Evolutionary conservation across 768 basidiomycete species (phyloP), one percentile per base, ranked within the genome.

Genomic region (Suillus alpinus): DNA sequence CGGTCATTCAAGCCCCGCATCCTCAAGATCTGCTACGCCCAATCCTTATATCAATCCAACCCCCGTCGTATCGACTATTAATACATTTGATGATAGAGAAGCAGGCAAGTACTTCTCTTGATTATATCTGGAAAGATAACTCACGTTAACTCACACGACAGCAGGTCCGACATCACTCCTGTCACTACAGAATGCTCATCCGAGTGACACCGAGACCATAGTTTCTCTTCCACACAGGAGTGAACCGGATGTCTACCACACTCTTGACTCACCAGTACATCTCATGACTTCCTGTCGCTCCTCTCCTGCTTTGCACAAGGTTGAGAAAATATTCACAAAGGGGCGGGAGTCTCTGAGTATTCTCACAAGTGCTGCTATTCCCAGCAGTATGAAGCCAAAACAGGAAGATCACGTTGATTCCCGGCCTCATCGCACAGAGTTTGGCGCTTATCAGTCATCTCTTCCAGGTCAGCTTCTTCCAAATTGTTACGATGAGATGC

Each of bases 41-140:
- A 78, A 77, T 60, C 75, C 76, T 13, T 76, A 70, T 59, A 69
- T 77, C 62, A 78, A 77, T 61, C 76, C 77, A 1, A 62, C 76
- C 6, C 78, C 78, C 20, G 37, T 63, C 37, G 20, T 70, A 37
- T 31, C 18, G 4, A 40, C 61, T 56, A 37, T 62, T 49, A 49
- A 64, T 51, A 59, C 63, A 16, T 32, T 56, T 20, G 61, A 49
- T 18, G 39, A 23, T 26, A 8, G 18, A 4, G 67, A 65, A 37
- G 32, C 50, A 13, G 71, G 71, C 69, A 51, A 36, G 66, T 37
- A 32, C 43, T 39, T 56, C 39, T n/a, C 14, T 62, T 5, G 4
- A 10, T 16, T n/a, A 32, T 14, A 51, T 41, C 49, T 49, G 8
- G 26, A 29, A 8, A 16, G 13, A 26, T 44, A 16, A 32, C 39